These are phyloP conservation scores for Ophiocordyceps polyrhachis-furcata DNA, from an alignment of 2,329 filamentous ascomycete species.

Conservation along the genomic window DNA sequence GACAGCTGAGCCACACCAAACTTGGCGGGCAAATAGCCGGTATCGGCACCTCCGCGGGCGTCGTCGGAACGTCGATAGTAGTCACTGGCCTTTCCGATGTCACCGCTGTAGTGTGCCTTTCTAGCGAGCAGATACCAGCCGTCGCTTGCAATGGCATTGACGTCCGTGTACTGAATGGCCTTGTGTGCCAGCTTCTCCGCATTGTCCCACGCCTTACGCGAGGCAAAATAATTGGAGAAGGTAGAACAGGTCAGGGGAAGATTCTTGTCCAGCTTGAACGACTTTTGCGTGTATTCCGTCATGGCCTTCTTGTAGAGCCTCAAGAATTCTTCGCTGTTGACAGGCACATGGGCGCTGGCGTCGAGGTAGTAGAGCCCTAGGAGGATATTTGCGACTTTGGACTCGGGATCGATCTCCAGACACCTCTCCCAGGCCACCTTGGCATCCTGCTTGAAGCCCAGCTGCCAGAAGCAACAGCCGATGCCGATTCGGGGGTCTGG, in stretches of 20 bases:
- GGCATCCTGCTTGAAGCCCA: constrained; percentile 86
- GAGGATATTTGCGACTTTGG: constrained; percentile 78
- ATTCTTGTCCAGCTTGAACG: constrained; percentile 85
- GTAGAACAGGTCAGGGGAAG: constrained; percentile 78
- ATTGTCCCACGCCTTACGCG: constrained; percentile 60
- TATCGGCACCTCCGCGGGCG: constrained; percentile 77
- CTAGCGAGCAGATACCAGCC: constrained; percentile 90
- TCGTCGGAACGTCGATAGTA: constrained; percentile 84
- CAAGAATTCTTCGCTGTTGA: constrained; percentile 70
- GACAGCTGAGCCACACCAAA: constrained; percentile 85
- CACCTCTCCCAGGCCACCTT: constrained; percentile 78
- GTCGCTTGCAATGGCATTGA: constrained; percentile 91
- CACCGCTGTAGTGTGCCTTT: constrained; percentile 72
- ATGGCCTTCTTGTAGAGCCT: constrained; percentile 82
- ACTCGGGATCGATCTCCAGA: constrained; percentile 62
- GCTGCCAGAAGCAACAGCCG: constrained; percentile 91
- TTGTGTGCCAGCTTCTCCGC: constrained; percentile 79
- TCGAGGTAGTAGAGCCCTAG: constrained; percentile 83
- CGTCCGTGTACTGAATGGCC: constrained; percentile 87
- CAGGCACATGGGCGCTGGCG: constrained; percentile 62
- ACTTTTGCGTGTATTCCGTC: constrained; percentile 82
- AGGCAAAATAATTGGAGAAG: constrained; percentile 79
- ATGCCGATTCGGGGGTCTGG: constrained; percentile 93
- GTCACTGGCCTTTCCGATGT: constrained; percentile 57
- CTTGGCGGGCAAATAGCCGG: constrained; percentile 82